Base-by-base conservation (phyloP, 768 basidiomycete species). In the Fomitopsis pulvina region DNA sequence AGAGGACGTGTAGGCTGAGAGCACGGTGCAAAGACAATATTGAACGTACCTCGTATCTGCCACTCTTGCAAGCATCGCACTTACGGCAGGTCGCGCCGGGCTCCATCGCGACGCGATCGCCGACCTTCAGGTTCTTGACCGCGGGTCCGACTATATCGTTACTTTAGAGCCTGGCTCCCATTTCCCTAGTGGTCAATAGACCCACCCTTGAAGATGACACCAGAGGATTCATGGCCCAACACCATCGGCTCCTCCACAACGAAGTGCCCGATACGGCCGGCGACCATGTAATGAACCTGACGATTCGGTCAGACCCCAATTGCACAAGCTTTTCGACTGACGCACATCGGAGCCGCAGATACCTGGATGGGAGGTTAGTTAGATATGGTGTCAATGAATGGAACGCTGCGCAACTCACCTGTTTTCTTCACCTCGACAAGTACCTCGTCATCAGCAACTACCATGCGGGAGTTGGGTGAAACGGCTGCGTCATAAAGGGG, bases 361-460 rank as follows among this genome's bases (percentile, higher is more conserved):
- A 45, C 92, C 92, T 89, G 54, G 21, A 40, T 21, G 39, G 28
- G 22, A 51, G 41, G 50, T 24, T 34, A 34, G 32, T 37, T 16
- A 25, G 44, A 18, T 14, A 8, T 12, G 8, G 7, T 3, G 38
- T 22, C 24, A 4, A 32, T 46, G n/a, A 40, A 10, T 20, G 6
- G 38, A 40, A n/a, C 14, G 39, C 41, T 7, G 14, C 30, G 4
- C 39, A n/a, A 58, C 76, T 52, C 52, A 83, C 90, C 92, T 16
- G 93, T 95, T 71, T 93, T 93, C 71, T 91, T 92, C 37, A 97
- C 86, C 58, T 87, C 75, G 28, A 98, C 81, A 20, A 97, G 80
- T 37, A 92, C 91, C 55, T 96, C 87, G 61, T 85, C 72, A 48
- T 76, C 77, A 18, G 76, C 72, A 53, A 87, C 86, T 87, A 48